These are phyloP conservation scores for Lactarius quietus DNA, from an alignment of 768 basidiomycete species.

Conservation along the genomic window DNA sequence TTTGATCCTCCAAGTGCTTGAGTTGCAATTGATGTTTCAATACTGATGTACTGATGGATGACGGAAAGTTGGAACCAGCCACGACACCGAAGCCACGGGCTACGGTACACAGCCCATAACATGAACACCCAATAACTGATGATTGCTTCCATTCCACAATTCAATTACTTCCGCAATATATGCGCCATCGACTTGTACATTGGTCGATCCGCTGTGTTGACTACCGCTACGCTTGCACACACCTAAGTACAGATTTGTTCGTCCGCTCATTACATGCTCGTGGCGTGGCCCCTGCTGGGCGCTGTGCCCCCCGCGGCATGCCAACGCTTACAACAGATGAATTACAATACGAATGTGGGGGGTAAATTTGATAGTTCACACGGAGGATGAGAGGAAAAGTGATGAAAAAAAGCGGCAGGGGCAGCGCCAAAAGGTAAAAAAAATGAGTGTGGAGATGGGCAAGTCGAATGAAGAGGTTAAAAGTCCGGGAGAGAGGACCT, in stretches of 20 bases:
- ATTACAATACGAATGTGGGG: slow-evolving; percentile 24
- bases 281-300: slow-evolving; percentile 11
- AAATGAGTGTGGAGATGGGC: background rate
- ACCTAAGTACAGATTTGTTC: slow-evolving; percentile 16
- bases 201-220: background rate
- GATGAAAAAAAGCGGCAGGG: background rate
- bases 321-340: slow-evolving; percentile 22
- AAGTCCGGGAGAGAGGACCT: background rate
- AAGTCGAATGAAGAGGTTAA: background rate
- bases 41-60: background rate
- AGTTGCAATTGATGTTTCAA: no score
- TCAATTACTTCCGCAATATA: background rate
- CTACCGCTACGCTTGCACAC: slow-evolving; percentile 21
- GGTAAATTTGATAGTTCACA: slow-evolving; percentile 18
- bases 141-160: background rate
- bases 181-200: background rate
- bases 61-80: background rate
- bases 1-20: background rate
- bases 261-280: slow-evolving; percentile 22
- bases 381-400: background rate
- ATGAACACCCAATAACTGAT: background rate
- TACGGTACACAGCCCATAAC: background rate
- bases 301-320: slow-evolving; percentile 9
- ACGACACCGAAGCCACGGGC: no score
- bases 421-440: background rate